A percentile compares a stretch with the other conserved stretches of the same genome.
These are phyloP conservation scores for Trichocladium uniseriatum DNA, from an alignment of 495 filamentous ascomycete species.

Conservation along the genomic window DNA sequence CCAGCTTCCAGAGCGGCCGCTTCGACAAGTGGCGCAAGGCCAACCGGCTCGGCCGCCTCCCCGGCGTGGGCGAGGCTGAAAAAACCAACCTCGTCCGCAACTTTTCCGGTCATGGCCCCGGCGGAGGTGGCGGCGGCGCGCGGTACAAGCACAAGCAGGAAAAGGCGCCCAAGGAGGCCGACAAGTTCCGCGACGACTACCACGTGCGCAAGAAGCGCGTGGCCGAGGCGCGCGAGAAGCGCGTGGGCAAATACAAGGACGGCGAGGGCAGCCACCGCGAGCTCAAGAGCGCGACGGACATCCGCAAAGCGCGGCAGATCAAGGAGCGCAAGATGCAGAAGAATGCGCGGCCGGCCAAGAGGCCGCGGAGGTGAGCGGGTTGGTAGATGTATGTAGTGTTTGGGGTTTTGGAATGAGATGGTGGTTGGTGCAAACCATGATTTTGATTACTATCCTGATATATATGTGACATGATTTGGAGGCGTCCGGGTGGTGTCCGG, in stretches of 20 bases:
- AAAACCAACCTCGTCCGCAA: constrained; percentile 54
- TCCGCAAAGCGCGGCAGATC: constrained; percentile 67
- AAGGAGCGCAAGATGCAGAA: constrained; percentile 67
- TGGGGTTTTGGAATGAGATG: background rate
- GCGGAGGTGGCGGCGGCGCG: constrained; percentile 25
- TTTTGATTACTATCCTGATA: too few relatives aligned
- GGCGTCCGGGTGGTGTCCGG: too few relatives aligned
- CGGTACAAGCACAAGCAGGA: constrained; percentile 73
- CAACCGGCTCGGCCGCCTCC: constrained; percentile 67
- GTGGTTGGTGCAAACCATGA: background rate
- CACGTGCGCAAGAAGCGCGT: constrained; percentile 84
- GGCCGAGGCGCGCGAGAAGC: constrained; percentile 75
- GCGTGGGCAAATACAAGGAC: constrained; percentile 60
- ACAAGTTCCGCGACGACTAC: constrained; percentile 83
- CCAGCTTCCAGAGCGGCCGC: constrained; percentile 82
- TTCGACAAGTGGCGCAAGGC: constrained; percentile 86
- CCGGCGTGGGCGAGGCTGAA: constrained; percentile 75
- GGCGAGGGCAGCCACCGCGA: constrained; percentile 60
- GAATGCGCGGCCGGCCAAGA: constrained; percentile 77
- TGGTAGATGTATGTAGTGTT: background rate
- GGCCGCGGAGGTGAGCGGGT: constrained; percentile 34
- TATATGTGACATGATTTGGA: too few relatives aligned
- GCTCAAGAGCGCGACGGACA: constrained; percentile 71
- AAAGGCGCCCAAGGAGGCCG: constrained; percentile 82
- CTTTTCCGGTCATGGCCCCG: constrained; percentile 47